A percentile compares a stretch with the other conserved stretches of the same genome.
Evolutionary conservation across 108 stramenopile species (phyloP).

Genomic region (Discostella pseudostelligera): DNA sequence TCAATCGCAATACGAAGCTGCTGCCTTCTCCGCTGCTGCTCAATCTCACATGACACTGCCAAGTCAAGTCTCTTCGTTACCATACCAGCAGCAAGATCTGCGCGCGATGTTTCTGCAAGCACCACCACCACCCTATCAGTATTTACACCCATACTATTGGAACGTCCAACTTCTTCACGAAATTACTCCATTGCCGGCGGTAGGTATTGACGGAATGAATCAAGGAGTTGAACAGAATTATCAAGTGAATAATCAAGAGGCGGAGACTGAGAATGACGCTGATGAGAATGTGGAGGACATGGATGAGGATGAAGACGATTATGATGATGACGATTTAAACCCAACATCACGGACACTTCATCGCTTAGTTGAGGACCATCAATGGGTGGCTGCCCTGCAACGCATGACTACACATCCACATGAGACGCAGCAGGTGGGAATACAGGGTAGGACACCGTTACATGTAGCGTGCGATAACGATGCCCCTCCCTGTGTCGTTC

Average conservation of each 20-base stretch:
- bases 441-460: conserved; percentile 59
- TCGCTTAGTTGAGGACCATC: conserved; percentile 52
- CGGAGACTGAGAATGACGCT: neutral
- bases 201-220: no score
- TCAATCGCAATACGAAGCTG: neutral
- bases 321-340: conserved; percentile 8
- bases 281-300: neutral
- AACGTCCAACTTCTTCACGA: neutral
- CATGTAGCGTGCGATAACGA: conserved; percentile 70
- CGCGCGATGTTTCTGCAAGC: neutral
- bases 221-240: no score
- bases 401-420: conserved; percentile 54
- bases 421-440: conserved; percentile 37
- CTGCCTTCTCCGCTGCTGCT: no score
- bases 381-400: conserved; percentile 50
- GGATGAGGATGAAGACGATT: neutral
- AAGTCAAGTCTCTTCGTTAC: neutral
- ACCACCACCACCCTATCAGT: neutral
- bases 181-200: no score
- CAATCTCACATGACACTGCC: no score
- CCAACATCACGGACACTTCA: conserved; percentile 13
- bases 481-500: conserved; percentile 54
- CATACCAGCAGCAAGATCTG: neutral
- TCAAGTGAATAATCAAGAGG: no score
- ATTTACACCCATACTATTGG: neutral